phyloP scores from a whole-genome alignment of 257 asterid genomes.

The Nicotiana attenuata region DNA sequence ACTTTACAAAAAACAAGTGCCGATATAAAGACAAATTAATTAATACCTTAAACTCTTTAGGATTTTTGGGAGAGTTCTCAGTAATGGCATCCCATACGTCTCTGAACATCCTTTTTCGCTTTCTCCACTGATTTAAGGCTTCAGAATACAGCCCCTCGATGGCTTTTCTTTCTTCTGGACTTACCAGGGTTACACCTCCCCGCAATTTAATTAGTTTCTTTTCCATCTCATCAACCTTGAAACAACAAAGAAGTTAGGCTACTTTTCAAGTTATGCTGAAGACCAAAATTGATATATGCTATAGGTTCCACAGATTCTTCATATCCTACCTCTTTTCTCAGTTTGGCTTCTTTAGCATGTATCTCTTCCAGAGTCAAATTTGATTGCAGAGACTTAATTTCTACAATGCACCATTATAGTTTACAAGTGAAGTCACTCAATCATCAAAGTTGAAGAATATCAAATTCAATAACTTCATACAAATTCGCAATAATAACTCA shows the following conservation, averaged over 20 bases:
- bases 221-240: slow-evolving; percentile 76
- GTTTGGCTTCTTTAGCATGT: slow-evolving; percentile 39
- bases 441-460: not conserved
- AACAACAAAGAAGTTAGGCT: not conserved
- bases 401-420: slow-evolving; percentile 27
- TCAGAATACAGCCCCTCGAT: slow-evolving; percentile 51
- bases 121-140: slow-evolving; percentile 69
- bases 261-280: slow-evolving; percentile 5
- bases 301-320: not conserved
- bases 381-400: slow-evolving; percentile 78
- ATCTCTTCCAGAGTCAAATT: slow-evolving; percentile 82
- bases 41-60: slow-evolving; percentile 74
- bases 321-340: slow-evolving; percentile 55
- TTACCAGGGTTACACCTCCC: slow-evolving; percentile 75
- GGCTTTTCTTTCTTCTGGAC: slow-evolving; percentile 72
- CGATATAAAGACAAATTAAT: not conserved
- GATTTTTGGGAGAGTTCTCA: slow-evolving; percentile 85
- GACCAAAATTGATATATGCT: not conserved
- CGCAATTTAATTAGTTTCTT: slow-evolving; percentile 68
- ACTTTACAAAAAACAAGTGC: not conserved
- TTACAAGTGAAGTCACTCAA: not conserved
- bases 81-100: slow-evolving; percentile 94
- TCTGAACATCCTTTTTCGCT: slow-evolving; percentile 88
- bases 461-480: not conserved
- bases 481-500: not conserved